Conservation (phyloP, 305 asterid genomes). For the Fraxinus angustifolia region DNA sequence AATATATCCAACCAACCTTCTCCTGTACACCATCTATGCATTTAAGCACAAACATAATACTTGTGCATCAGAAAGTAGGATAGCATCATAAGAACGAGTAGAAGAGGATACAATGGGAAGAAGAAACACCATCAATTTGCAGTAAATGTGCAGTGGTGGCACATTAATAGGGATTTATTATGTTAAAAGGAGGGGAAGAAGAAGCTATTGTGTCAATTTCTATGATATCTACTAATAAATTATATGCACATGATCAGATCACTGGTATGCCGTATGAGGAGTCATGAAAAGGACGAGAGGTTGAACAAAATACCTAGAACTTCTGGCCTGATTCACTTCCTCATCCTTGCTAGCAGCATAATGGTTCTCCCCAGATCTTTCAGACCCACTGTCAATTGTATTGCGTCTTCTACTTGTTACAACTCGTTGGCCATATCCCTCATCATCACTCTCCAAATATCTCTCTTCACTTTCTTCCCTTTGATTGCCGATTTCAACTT, state of each 20-base stretch:
- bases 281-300: slow-evolving; percentile 5
- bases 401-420: slow-evolving; percentile 69
- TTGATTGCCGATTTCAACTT: slow-evolving; percentile 62
- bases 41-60: neutral
- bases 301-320: slow-evolving; percentile 42
- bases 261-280: neutral
- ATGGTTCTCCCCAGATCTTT: slow-evolving; percentile 67
- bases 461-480: slow-evolving; percentile 71
- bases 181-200: neutral
- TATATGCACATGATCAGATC: neutral
- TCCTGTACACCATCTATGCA: neutral
- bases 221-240: neutral
- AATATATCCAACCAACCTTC: neutral
- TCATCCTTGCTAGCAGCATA: slow-evolving; percentile 66
- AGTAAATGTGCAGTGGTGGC: neutral
- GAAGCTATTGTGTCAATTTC: neutral
- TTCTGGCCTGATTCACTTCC: slow-evolving; percentile 65
- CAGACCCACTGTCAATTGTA: slow-evolving; percentile 64
- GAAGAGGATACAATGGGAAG: neutral
- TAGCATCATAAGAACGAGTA: slow-evolving; percentile 1
- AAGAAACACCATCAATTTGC: neutral
- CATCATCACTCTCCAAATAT: slow-evolving; percentile 68
- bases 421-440: slow-evolving; percentile 52
- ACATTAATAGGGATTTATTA: neutral
- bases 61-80: neutral